Evolutionary conservation across 129 eudicot species (phyloP).

Genomic region (sunflower (Helianthus annuus)): DNA sequence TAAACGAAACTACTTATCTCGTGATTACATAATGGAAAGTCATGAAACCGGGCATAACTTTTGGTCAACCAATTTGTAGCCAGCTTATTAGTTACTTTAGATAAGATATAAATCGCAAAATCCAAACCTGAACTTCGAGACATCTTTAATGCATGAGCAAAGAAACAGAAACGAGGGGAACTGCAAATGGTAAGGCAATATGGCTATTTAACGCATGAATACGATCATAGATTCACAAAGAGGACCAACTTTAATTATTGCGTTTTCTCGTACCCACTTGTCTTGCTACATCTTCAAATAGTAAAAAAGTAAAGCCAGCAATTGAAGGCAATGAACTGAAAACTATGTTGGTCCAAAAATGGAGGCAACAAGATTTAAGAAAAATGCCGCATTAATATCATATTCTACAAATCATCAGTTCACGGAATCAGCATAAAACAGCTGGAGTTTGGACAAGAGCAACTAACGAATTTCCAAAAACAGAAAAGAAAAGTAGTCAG

Average conservation of each 20-base stretch:
- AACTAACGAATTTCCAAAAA: conserved; percentile 16
- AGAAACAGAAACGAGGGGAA: neutral
- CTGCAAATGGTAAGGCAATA: conserved; percentile 13
- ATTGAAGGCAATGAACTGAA: neutral
- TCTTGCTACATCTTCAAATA: conserved; percentile 25
- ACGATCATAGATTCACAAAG: neutral
- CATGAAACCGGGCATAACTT: neutral
- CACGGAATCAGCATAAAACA: conserved; percentile 21
- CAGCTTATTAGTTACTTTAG: neutral
- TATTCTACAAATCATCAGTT: conserved; percentile 11
- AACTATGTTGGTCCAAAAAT: conserved; percentile 16
- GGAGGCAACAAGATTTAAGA: conserved; percentile 10
- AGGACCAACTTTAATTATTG: neutral
- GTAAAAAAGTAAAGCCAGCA: conserved; percentile 8
- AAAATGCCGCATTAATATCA: conserved; percentile 11
- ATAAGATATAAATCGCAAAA: conserved; percentile 9
- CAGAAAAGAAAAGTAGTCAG: conserved; percentile 17
- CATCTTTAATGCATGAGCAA: neutral
- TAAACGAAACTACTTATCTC: neutral
- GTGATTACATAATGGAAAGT: neutral
- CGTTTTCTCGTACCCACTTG: conserved; percentile 12
- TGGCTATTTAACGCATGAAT: conserved; percentile 22
- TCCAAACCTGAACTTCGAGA: conserved; percentile 9
- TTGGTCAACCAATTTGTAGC: conserved; percentile 11
- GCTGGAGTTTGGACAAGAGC: conserved; percentile 21